phyloP scores from a whole-genome alignment of 768 basidiomycete genomes.

The Exsudoporus frostii region DNA sequence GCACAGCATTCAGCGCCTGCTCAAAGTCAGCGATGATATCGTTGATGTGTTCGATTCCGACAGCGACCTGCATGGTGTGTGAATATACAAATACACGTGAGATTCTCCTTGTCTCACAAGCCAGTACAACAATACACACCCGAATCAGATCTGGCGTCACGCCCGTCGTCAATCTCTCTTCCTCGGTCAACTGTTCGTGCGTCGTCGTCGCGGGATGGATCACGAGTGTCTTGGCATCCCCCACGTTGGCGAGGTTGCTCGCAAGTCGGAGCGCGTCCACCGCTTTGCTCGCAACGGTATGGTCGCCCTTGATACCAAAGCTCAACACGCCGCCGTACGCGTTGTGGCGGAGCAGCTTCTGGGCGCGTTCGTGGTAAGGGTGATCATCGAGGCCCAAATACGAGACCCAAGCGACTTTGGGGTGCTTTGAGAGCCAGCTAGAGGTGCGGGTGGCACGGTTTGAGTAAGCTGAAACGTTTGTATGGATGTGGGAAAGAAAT shows the following conservation, averaged over 20 bases:
- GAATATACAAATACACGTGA: background rate
- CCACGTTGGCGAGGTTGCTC: conserved; percentile 72
- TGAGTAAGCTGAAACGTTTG: background rate
- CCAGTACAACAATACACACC: conserved; percentile 31
- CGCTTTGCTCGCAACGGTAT: conserved; percentile 48
- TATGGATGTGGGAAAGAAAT: too few relatives aligned
- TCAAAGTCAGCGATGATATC: conserved; percentile 50
- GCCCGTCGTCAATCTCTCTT: conserved; percentile 48
- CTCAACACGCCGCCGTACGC: conserved; percentile 71
- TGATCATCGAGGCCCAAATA: conserved; percentile 72
- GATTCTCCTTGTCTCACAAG: too few relatives aligned
- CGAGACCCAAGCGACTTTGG: conserved; percentile 70
- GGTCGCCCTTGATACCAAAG: conserved; percentile 70
- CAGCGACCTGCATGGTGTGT: conserved; percentile 34
- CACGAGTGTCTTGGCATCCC: conserved; percentile 60
- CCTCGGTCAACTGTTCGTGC: conserved; percentile 50
- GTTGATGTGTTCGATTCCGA: conserved; percentile 42
- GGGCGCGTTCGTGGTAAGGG: conserved; percentile 55
- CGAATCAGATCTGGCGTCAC: conserved; percentile 58
- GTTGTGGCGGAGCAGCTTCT: conserved; percentile 48
- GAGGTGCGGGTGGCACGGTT: too few relatives aligned
- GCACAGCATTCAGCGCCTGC: conserved; percentile 33
- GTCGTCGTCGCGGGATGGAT: conserved; percentile 60
- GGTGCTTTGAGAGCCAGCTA: conserved; percentile 59
- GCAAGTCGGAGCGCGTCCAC: conserved; percentile 72